Percentiles rank a stretch among this genome's conserved stretches.
Evolutionary conservation across 306 rosid species (phyloP).

Genomic region (Urtica urens): DNA sequence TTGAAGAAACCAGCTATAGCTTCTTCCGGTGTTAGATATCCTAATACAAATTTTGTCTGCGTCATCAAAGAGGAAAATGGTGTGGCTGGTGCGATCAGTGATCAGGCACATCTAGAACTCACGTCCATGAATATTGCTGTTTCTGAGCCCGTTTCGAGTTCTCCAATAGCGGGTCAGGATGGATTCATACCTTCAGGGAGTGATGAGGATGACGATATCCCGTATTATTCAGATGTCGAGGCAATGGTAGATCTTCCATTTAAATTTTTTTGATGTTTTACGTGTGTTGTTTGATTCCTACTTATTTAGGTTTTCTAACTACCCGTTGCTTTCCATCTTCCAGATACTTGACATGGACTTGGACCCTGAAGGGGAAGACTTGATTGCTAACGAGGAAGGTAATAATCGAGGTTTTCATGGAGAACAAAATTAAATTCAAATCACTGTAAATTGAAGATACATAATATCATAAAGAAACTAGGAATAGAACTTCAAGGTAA

Average conservation of each 20-base stretch:
- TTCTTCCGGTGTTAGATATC: slow-evolving; percentile 27
- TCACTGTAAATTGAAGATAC: too few species aligned
- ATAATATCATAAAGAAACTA: too few species aligned
- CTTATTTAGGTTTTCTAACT: slow-evolving; percentile 1
- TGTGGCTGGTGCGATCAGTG: slow-evolving; percentile 26
- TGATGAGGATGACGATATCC: slow-evolving; percentile 73
- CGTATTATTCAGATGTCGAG: slow-evolving; percentile 83
- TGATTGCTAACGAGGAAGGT: slow-evolving; percentile 61
- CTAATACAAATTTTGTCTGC: slow-evolving; percentile 28
- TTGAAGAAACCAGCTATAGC: slow-evolving; percentile 27
- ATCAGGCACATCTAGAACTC: slow-evolving; percentile 33
- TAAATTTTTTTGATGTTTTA: slow-evolving; percentile 8
- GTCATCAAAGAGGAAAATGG: slow-evolving; percentile 33
- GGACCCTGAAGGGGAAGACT: slow-evolving; percentile 70
- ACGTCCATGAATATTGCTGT: slow-evolving; percentile 22
- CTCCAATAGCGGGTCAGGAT: slow-evolving; percentile 36
- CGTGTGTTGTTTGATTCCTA: slow-evolving; percentile 10
- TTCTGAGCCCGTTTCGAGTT: slow-evolving; percentile 28
- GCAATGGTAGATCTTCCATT: slow-evolving; percentile 58
- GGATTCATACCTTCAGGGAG: slow-evolving; percentile 42
- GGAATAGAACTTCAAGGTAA: too few species aligned
- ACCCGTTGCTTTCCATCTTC: slow-evolving; percentile 7
- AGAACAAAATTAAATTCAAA: too few species aligned
- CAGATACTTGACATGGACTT: slow-evolving; percentile 97
- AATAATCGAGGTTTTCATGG: slow-evolving; percentile 19